These are phyloP conservation scores for Allium cepa DNA, from an alignment of 106 monocot genomes.

Conservation along the genomic window DNA sequence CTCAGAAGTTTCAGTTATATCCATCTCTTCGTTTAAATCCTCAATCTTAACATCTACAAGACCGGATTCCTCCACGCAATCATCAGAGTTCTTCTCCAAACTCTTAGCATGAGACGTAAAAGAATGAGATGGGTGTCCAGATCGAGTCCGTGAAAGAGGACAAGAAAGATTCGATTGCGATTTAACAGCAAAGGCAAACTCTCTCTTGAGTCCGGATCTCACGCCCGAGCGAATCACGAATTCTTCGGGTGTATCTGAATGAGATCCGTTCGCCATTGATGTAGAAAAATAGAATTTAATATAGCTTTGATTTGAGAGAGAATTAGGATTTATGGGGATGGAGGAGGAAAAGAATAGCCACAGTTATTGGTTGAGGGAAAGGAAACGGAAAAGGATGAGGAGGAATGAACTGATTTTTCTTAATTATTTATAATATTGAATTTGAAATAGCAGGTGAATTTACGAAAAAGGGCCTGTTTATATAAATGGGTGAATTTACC, in stretches of 20 bases:
- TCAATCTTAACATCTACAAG: no score
- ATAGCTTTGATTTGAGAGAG: background rate
- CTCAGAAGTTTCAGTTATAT: background rate
- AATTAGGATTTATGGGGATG: background rate
- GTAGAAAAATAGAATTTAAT: background rate
- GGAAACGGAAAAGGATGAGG: no score
- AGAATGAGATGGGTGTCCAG: constrained; percentile 7
- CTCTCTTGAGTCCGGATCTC: constrained; percentile 75
- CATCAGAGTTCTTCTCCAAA: background rate
- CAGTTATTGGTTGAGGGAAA: no score
- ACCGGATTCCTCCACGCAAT: no score
- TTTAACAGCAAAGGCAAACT: constrained; percentile 74
- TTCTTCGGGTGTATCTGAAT: constrained; percentile 17
- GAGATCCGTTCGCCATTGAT: constrained; percentile 26
- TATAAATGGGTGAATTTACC: no score
- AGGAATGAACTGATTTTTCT: no score
- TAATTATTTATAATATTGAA: no score
- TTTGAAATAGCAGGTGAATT: no score
- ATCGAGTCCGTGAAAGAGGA: constrained; percentile 43
- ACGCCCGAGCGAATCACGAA: constrained; percentile 59
- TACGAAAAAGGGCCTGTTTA: no score
- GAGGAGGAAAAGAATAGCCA: no score
- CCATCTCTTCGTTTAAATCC: background rate
- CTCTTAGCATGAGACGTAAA: background rate
- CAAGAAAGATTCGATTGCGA: constrained; percentile 45